These are phyloP conservation scores for Gastrolobium bilobum DNA, from an alignment of 306 rosid species.

Conservation along the genomic window DNA sequence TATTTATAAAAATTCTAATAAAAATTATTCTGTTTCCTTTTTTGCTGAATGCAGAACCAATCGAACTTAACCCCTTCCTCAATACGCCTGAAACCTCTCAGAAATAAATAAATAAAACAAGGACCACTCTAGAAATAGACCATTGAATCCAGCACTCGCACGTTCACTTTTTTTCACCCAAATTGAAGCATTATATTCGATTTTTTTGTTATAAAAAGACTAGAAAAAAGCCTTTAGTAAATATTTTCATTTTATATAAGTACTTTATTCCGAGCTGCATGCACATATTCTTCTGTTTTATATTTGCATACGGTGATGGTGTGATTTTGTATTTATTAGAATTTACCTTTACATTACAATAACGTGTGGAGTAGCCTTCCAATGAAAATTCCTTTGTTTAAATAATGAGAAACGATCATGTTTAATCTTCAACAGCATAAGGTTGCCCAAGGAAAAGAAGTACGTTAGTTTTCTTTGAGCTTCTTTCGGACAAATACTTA, in stretches of 20 bases:
- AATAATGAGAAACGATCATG: slow-evolving; percentile 8
- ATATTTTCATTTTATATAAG: slow-evolving; percentile 32
- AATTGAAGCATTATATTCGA: slow-evolving; percentile 26
- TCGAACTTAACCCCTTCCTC: neutral
- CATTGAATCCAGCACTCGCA: neutral
- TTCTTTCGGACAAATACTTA: too few relatives aligned
- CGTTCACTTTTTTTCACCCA: slow-evolving; percentile 44
- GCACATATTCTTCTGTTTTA: slow-evolving; percentile 30
- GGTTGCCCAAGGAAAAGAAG: too few relatives aligned
- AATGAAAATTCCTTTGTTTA: neutral
- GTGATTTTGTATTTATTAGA: neutral
- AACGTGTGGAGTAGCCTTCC: slow-evolving; percentile 2
- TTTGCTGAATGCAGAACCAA: neutral
- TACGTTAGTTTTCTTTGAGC: too few relatives aligned
- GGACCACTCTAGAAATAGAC: slow-evolving; percentile 47
- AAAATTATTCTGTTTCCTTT: too few relatives aligned
- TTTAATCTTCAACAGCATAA: neutral
- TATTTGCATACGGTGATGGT: slow-evolving; percentile 2
- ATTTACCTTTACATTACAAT: slow-evolving; percentile 30
- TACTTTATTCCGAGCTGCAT: slow-evolving; percentile 42
- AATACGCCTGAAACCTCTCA: neutral
- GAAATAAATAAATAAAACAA: too few relatives aligned
- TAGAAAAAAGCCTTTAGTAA: slow-evolving; percentile 28
- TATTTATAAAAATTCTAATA: too few relatives aligned
- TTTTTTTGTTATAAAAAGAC: slow-evolving; percentile 35